A percentile compares a stretch with the other conserved stretches of the same genome.
These are phyloP conservation scores for Piloderma croceum DNA, from an alignment of 768 basidiomycete species.

Conservation along the genomic window DNA sequence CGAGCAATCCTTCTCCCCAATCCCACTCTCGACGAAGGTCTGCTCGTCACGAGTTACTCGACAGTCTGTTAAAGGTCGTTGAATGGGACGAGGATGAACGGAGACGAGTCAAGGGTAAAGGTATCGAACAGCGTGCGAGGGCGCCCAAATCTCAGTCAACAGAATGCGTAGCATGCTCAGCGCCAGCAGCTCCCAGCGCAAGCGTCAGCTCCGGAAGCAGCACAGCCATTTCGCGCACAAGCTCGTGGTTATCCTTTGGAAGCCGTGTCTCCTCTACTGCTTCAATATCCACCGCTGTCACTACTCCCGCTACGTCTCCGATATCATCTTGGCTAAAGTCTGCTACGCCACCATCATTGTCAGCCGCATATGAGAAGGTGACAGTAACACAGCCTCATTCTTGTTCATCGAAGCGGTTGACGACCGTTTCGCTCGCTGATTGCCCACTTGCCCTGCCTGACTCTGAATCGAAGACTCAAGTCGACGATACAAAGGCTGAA, in stretches of 20 bases:
- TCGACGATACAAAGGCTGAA: conserved; percentile 14
- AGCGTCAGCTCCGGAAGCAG: no score
- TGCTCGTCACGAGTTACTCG: conserved; percentile 42
- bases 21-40: no score
- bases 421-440: conserved; percentile 32
- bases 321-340: conserved; percentile 26
- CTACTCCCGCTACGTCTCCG: conserved; percentile 32
- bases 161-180: no score
- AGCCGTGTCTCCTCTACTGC: no score
- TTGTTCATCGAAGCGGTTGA: conserved; percentile 30
- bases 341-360: conserved; percentile 18
- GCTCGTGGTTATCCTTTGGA: no score
- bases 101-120: conserved; percentile 33
- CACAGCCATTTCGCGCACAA: no score
- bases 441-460: conserved; percentile 28
- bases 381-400: conserved; percentile 26
- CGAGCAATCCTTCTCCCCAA: no score
- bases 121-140: no score
- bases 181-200: no score
- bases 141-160: no score
- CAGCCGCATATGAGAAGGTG: conserved; percentile 24
- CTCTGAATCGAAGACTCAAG: neutral
- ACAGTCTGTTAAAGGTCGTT: conserved; percentile 38
- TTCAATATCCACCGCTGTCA: no score
- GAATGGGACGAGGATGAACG: conserved; percentile 38